phyloP scores from a whole-genome alignment of 2,329 filamentous ascomycete species.

The Pseudonectria buxi region DNA sequence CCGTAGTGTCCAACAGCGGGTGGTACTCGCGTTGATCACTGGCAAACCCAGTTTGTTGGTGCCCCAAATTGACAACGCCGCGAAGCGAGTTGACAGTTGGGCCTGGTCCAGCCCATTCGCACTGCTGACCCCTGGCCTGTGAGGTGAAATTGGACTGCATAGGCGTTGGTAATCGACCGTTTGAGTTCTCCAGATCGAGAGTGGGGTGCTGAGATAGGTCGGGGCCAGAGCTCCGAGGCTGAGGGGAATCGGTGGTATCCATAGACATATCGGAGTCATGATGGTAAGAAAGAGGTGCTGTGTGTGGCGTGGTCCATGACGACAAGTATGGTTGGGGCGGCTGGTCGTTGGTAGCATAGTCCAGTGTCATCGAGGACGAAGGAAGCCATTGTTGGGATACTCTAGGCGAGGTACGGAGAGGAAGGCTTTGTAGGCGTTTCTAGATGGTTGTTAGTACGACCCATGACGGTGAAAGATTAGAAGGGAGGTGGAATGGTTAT shows the following conservation, averaged over 20 bases:
- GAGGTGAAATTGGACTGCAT: slow-evolving; percentile 53
- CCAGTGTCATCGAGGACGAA: slow-evolving; percentile 30
- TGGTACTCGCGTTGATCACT: slow-evolving; percentile 42
- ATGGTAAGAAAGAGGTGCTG: slow-evolving; percentile 9
- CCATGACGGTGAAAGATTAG: not conserved
- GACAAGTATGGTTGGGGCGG: slow-evolving; percentile 24
- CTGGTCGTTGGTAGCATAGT: slow-evolving; percentile 34
- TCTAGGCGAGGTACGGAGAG: slow-evolving; percentile 40
- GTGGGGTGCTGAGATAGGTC: slow-evolving; percentile 7
- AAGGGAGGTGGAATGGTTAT: slow-evolving; percentile 11
- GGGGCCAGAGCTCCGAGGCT: slow-evolving; percentile 6
- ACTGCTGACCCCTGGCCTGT: slow-evolving; percentile 47
- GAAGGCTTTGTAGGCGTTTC: slow-evolving; percentile 51
- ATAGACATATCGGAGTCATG: slow-evolving; percentile 34
- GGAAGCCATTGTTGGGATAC: slow-evolving; percentile 23
- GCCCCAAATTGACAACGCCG: slow-evolving; percentile 32
- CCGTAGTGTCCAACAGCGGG: slow-evolving; percentile 33
- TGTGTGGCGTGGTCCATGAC: slow-evolving; percentile 24
- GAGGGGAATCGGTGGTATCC: slow-evolving; percentile 40
- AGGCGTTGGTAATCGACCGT: slow-evolving; percentile 50
- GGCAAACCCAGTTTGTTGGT: slow-evolving; percentile 33
- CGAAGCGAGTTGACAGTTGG: slow-evolving; percentile 28
- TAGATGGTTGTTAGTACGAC: slow-evolving; percentile 21
- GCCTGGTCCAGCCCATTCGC: slow-evolving; percentile 31
- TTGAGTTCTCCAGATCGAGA: slow-evolving; percentile 19